Evolutionary conservation across 208 protist species (phyloP).

Genomic region (Trypanosoma mega): DNA sequence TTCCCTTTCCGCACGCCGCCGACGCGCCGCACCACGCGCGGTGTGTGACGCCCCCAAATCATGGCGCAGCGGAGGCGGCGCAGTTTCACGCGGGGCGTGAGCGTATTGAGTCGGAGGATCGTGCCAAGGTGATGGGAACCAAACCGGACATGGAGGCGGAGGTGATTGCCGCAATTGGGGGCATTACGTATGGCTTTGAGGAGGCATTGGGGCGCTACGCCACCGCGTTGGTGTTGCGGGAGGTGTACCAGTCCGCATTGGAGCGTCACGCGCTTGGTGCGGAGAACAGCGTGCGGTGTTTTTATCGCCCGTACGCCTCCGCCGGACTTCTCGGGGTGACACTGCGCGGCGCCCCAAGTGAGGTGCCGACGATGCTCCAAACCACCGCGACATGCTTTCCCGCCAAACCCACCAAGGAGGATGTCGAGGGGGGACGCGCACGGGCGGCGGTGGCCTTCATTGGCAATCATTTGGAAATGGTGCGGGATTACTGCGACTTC

Average conservation of each 20-base stretch:
- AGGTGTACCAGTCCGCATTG: slow-evolving; percentile 58
- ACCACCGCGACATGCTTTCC: slow-evolving; percentile 42
- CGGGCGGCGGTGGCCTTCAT: slow-evolving; percentile 46
- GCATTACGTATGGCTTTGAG: slow-evolving; percentile 53
- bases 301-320: slow-evolving; percentile 80
- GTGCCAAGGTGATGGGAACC: slow-evolving; percentile 72
- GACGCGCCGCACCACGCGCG: slow-evolving; percentile 68
- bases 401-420: slow-evolving; percentile 29
- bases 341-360: slow-evolving; percentile 47
- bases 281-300: slow-evolving; percentile 53
- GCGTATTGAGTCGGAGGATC: slow-evolving; percentile 57
- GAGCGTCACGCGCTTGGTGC: slow-evolving; percentile 19
- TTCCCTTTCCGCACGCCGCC: slow-evolving; percentile 73
- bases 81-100: slow-evolving; percentile 78
- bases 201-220: slow-evolving; percentile 55
- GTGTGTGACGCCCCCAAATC: slow-evolving; percentile 30
- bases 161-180: slow-evolving; percentile 74
- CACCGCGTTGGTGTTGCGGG: slow-evolving; percentile 59
- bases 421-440: slow-evolving; percentile 31
- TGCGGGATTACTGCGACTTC: slow-evolving; percentile 84
- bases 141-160: slow-evolving; percentile 82
- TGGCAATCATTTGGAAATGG: slow-evolving; percentile 53
- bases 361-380: slow-evolving; percentile 37
- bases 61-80: slow-evolving; percentile 53
- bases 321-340: slow-evolving; percentile 81